These are phyloP conservation scores for Parathielavia appendiculata DNA, from an alignment of 495 filamentous ascomycete species.

Conservation along the genomic window DNA sequence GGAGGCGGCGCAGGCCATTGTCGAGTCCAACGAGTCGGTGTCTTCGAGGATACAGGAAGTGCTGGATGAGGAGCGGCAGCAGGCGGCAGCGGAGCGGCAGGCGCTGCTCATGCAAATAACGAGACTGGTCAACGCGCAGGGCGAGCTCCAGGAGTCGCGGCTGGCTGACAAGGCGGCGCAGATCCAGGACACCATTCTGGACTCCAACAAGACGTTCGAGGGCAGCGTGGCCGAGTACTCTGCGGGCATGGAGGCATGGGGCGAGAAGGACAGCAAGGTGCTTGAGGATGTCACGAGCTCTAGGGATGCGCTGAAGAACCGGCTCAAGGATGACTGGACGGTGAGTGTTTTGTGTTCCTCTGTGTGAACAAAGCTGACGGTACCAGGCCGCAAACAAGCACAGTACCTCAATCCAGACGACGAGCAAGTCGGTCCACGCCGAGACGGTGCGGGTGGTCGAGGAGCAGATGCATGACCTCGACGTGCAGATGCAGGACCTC, in stretches of 20 bases:
- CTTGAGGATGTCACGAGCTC: slow-evolving; percentile 66
- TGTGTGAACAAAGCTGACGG: slow-evolving; percentile 25
- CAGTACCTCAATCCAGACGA: slow-evolving; percentile 69
- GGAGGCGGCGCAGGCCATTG: slow-evolving; percentile 57
- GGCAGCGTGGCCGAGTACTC: slow-evolving; percentile 59
- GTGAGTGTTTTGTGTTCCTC: slow-evolving; percentile 42
- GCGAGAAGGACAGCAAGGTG: slow-evolving; percentile 59
- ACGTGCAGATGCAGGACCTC: slow-evolving; percentile 76
- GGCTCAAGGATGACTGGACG: slow-evolving; percentile 83
- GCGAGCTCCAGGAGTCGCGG: slow-evolving; percentile 66
- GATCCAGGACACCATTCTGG: slow-evolving; percentile 58
- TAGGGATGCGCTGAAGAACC: slow-evolving; percentile 68
- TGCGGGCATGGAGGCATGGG: slow-evolving; percentile 71
- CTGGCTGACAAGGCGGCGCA: slow-evolving; percentile 55
- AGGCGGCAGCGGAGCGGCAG: slow-evolving; percentile 68
- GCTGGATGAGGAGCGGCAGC: slow-evolving; percentile 67
- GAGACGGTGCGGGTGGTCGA: slow-evolving; percentile 87
- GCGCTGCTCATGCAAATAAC: slow-evolving; percentile 71
- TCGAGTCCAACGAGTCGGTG: slow-evolving; percentile 60
- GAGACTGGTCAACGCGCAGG: slow-evolving; percentile 64
- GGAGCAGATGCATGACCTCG: slow-evolving; percentile 80
- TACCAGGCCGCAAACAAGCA: slow-evolving; percentile 67
- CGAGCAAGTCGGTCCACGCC: slow-evolving; percentile 84
- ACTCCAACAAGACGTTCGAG: slow-evolving; percentile 58
- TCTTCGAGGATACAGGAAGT: slow-evolving; percentile 64